These are phyloP conservation scores for Eucalyptus virginea DNA, from an alignment of 345 rosid genomes.

Conservation along the genomic window DNA sequence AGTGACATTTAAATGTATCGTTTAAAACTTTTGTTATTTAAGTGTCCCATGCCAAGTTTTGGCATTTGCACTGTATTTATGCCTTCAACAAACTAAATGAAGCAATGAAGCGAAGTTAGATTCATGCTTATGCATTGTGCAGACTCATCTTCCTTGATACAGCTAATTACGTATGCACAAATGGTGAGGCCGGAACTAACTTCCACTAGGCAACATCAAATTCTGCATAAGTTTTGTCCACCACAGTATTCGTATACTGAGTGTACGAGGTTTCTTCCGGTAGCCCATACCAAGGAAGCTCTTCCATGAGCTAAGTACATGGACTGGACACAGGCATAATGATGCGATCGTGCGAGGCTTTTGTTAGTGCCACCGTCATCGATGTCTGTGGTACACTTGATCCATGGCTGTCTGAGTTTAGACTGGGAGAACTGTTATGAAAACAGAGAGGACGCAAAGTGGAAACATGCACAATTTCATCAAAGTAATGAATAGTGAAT, in stretches of 20 bases:
- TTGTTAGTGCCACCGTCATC: not conserved
- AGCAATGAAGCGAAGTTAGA: not conserved
- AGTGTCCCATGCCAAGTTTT: too few species aligned
- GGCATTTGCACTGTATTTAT: too few species aligned
- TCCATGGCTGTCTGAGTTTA: not conserved
- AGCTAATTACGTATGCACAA: not conserved
- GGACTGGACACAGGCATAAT: not conserved
- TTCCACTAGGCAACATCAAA: not conserved
- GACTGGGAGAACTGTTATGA: not conserved
- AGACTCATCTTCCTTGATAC: not conserved
- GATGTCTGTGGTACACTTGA: not conserved
- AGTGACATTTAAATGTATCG: too few species aligned
- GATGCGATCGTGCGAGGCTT: not conserved
- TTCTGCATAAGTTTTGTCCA: not conserved
- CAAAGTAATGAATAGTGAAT: not conserved
- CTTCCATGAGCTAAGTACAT: not conserved
- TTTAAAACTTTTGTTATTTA: too few species aligned
- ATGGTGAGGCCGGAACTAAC: not conserved
- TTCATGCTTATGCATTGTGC: not conserved
- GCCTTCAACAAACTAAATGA: not conserved
- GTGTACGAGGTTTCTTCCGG: not conserved
- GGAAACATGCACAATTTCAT: not conserved
- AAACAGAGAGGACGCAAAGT: not conserved
- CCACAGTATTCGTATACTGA: not conserved
- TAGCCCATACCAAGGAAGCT: not conserved